These are phyloP conservation scores for Catunica adiposa DNA, from an alignment of 2,329 filamentous ascomycete genomes.

Conservation along the genomic window DNA sequence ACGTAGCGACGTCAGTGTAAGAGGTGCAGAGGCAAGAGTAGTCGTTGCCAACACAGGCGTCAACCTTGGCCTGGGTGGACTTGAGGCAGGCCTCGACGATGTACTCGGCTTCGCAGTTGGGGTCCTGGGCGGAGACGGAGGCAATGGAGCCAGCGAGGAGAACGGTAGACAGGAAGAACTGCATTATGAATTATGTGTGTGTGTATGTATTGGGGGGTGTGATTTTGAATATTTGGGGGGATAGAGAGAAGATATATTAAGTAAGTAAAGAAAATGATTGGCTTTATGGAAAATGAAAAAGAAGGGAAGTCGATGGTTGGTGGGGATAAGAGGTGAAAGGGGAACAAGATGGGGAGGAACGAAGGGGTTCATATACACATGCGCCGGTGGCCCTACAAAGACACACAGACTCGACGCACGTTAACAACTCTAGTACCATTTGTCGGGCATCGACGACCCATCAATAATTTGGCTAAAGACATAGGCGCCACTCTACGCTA, in stretches of 20 bases:
- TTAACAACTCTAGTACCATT: no score
- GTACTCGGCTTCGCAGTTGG: slow-evolving; percentile 28
- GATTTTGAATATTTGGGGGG: not conserved
- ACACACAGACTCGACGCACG: no score
- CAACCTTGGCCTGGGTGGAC: slow-evolving; percentile 25
- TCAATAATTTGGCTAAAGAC: no score
- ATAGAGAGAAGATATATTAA: not conserved
- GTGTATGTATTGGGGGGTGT: slow-evolving; percentile 2
- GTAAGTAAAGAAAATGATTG: not conserved
- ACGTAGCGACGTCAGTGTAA: slow-evolving; percentile 31
- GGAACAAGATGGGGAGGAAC: no score
- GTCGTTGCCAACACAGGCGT: slow-evolving; percentile 25
- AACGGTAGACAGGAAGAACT: slow-evolving; percentile 27
- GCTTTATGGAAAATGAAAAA: not conserved
- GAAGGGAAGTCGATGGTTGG: no score
- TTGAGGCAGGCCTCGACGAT: slow-evolving; percentile 30
- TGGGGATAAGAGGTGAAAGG: no score
- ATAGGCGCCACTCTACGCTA: no score
- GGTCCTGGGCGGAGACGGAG: slow-evolving; percentile 19
- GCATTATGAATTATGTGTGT: slow-evolving; percentile 24
- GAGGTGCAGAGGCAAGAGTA: slow-evolving; percentile 32
- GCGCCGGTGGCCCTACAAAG: no score
- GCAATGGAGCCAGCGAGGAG: slow-evolving; percentile 23
- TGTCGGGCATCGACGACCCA: no score
- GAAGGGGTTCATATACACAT: no score